Conservation (phyloP, 2,329 filamentous ascomycete species). For the Fusarium sp. region DNA sequence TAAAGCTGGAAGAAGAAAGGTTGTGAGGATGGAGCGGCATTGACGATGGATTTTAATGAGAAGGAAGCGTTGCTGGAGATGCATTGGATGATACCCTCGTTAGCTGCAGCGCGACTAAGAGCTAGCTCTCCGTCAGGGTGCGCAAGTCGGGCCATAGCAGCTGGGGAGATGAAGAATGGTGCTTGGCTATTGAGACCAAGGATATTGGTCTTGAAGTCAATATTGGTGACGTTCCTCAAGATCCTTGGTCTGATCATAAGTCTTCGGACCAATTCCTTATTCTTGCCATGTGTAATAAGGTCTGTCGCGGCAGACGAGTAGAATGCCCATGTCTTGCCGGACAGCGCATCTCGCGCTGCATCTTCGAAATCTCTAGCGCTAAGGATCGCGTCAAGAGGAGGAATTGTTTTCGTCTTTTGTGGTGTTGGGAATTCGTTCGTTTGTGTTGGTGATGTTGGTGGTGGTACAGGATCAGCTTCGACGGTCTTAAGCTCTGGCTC, state of each 20-base stretch:
- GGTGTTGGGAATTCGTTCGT: neutral
- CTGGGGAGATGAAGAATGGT: slow-evolving; percentile 72
- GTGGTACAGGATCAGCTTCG: neutral
- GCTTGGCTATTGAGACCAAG: slow-evolving; percentile 62
- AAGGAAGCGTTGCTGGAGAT: slow-evolving; percentile 44
- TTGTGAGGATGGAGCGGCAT: slow-evolving; percentile 26
- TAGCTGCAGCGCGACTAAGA: slow-evolving; percentile 41
- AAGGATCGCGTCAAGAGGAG: neutral
- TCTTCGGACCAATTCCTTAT: slow-evolving; percentile 63
- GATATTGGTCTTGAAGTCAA: slow-evolving; percentile 64
- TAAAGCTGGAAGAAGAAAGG: slow-evolving; percentile 59
- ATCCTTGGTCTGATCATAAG: slow-evolving; percentile 70
- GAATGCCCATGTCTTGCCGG: slow-evolving; percentile 74
- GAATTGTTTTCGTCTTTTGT: neutral
- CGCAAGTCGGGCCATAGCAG: slow-evolving; percentile 71
- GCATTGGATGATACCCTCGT: slow-evolving; percentile 43
- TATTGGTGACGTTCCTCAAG: slow-evolving; percentile 64
- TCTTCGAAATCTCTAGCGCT: slow-evolving; percentile 63
- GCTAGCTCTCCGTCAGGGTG: slow-evolving; percentile 70
- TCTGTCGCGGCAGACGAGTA: slow-evolving; percentile 74
- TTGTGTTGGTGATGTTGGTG: neutral
- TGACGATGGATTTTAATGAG: slow-evolving; percentile 39
- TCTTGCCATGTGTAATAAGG: slow-evolving; percentile 65
- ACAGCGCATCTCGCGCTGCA: slow-evolving; percentile 64
- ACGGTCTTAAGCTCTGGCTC: neutral